These are phyloP conservation scores for Brassica cretica DNA, from an alignment of 345 rosid species.

Conservation along the genomic window DNA sequence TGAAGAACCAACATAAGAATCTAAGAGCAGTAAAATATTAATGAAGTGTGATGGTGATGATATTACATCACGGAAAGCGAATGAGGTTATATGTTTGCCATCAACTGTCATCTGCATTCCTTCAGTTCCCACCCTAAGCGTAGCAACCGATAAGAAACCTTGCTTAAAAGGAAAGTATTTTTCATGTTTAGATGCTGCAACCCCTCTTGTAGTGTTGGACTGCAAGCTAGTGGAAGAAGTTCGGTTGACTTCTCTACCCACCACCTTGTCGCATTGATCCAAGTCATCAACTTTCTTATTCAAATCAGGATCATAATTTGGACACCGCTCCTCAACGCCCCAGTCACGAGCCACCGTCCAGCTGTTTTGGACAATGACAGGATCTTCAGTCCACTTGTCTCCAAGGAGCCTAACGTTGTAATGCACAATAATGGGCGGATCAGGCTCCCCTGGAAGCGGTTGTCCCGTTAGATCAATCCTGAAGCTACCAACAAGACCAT, in stretches of 20 bases:
- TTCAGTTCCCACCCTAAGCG: slow-evolving; percentile 88
- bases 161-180: slow-evolving; percentile 87
- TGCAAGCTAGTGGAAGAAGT: slow-evolving; percentile 35
- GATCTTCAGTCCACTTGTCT: slow-evolving; percentile 91
- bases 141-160: slow-evolving; percentile 78
- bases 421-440: slow-evolving; percentile 91
- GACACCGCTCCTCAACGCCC: slow-evolving; percentile 99
- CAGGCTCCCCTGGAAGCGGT: slow-evolving; percentile 98
- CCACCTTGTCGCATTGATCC: slow-evolving; percentile 84
- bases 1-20: slow-evolving; percentile 26
- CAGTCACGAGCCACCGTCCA: slow-evolving; percentile 94
- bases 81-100: slow-evolving; percentile 94
- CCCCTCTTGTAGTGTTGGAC: slow-evolving; percentile 42
- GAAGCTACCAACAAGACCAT: slow-evolving; percentile 87
- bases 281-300: slow-evolving; percentile 85
- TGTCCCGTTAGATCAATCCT: slow-evolving; percentile 89
- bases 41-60: slow-evolving; percentile 37
- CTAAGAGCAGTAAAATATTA: neutral
- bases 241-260: slow-evolving; percentile 63
- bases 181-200: slow-evolving; percentile 44
- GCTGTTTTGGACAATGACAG: slow-evolving; percentile 96
- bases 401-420: slow-evolving; percentile 96
- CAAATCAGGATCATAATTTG: slow-evolving; percentile 70
- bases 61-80: slow-evolving; percentile 88
- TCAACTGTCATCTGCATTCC: slow-evolving; percentile 95